phyloP scores from a whole-genome alignment of 2,329 filamentous ascomycete species.

The Tolypocladium guangdongense region DNA sequence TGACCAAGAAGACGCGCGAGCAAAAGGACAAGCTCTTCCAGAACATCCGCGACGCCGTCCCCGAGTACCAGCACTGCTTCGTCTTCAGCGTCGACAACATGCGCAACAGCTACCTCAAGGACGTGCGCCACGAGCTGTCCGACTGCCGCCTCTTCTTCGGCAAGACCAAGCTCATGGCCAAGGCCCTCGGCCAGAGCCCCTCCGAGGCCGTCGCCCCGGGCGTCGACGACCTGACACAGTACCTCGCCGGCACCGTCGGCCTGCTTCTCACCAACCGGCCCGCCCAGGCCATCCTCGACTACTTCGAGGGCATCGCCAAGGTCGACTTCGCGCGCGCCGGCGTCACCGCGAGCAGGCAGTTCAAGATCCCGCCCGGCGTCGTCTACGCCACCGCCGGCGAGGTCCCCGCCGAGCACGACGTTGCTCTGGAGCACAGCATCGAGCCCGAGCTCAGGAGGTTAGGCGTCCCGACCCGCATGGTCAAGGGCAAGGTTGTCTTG shows the following conservation, averaged over 20 bases:
- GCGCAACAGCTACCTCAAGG: slow-evolving; percentile 93
- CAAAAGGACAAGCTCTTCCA: slow-evolving; percentile 82
- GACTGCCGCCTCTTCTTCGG: slow-evolving; percentile 90
- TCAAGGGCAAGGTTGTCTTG: slow-evolving; percentile 78
- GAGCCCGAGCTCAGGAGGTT: slow-evolving; percentile 86
- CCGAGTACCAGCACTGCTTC: slow-evolving; percentile 82
- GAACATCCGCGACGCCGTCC: slow-evolving; percentile 75
- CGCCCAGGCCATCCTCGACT: slow-evolving; percentile 53
- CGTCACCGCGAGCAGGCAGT: slow-evolving; percentile 58
- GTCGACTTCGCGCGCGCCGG: slow-evolving; percentile 90
- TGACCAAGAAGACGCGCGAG: slow-evolving; percentile 85
- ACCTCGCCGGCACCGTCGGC: slow-evolving; percentile 75
- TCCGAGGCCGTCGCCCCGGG: slow-evolving; percentile 74
- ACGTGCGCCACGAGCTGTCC: slow-evolving; percentile 71
- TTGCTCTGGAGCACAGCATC: slow-evolving; percentile 75
- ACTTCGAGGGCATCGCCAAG: slow-evolving; percentile 62
- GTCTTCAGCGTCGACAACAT: slow-evolving; percentile 94
- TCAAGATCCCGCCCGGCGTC: slow-evolving; percentile 73
- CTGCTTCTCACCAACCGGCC: slow-evolving; percentile 80
- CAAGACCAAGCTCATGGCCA: slow-evolving; percentile 98
- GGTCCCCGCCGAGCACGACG: slow-evolving; percentile 68
- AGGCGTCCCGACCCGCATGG: slow-evolving; percentile 79
- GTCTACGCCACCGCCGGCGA: slow-evolving; percentile 75
- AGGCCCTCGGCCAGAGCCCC: slow-evolving; percentile 71
- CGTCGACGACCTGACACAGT: slow-evolving; percentile 55